Base-by-base conservation (phyloP, 257 asterid genomes). In the Nicotiana paniculata region DNA sequence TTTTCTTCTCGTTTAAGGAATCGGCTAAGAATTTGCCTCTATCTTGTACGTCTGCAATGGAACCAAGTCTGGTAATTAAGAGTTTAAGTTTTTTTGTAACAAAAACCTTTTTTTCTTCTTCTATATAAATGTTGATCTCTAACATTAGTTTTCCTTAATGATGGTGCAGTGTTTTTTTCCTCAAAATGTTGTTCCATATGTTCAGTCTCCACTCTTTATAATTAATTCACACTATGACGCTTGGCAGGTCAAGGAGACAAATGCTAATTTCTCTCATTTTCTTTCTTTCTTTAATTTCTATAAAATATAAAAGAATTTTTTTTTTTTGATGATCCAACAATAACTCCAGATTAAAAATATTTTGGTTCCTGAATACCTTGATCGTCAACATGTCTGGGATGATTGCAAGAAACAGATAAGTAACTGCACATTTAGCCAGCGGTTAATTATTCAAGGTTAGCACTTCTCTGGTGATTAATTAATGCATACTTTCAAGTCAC, bases 31-130 rank as follows among this genome's bases (percentile, higher is more conserved):
- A 90, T 64, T 85, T 93, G 83, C 89, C 90, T 1, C 3, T 26
- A 17, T 95, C 93, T 1, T 93, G 97, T 81, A 92, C 95, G 32
- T 90, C 95, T 3, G 82, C 28, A 58, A 67, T 90, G 94, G 91
- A 87, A 12, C 94, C 97, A 2, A 79, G 97, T 83, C 86, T 92
- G 92, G 97, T 95, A 84, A 37, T 37, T 5, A 37, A 1, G 91
- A 35, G 18, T 2, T 68, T 68, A 21, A 21, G 7, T 35, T 70
- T 0, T 2, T 3, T 21, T 21, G 24, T 21, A 21, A 21, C n/a
- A 39, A 39, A n/a, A n/a, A 39, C 0, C 9, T 35, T 18, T 11
- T 9, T 39, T 11, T 5, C 21, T 39, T 21, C 5, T 37, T 3
- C 16, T 18, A 35, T 8, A 11, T 65, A 5, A 10, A 28, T 15